phyloP scores from a whole-genome alignment of 2,329 filamentous ascomycete genomes.

The Aspergillus udagawae region DNA sequence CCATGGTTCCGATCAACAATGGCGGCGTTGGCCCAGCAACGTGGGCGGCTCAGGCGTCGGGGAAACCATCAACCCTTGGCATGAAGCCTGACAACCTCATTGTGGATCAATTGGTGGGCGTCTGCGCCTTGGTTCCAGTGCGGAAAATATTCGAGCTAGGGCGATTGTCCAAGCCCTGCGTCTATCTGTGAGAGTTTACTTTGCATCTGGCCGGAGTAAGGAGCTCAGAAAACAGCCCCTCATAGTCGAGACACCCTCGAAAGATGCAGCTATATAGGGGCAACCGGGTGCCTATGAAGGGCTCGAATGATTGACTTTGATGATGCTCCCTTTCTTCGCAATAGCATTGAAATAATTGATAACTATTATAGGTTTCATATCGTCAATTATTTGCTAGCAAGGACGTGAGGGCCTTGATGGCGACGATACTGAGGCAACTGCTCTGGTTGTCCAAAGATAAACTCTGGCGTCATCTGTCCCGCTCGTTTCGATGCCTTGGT shows the following conservation, averaged over 20 bases:
- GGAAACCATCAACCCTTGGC: conserved; percentile 27
- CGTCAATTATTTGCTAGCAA: conserved; percentile 11
- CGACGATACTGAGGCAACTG: neutral
- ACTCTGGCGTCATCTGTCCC: neutral
- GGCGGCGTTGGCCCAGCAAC: conserved; percentile 37
- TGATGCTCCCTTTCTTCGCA: conserved; percentile 16
- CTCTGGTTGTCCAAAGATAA: neutral
- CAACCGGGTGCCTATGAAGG: conserved; percentile 14
- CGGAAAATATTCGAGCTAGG: neutral
- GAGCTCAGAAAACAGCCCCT: neutral
- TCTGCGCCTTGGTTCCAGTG: conserved; percentile 14
- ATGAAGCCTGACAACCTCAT: conserved; percentile 9
- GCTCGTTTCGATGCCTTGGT: neutral
- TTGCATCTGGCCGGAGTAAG: neutral
- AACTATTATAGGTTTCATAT: conserved; percentile 3
- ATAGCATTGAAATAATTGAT: conserved; percentile 17
- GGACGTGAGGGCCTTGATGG: neutral
- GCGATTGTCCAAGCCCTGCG: neutral
- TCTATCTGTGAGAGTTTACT: neutral
- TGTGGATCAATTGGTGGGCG: conserved; percentile 13
- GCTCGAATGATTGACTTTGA: conserved; percentile 17
- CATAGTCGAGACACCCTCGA: neutral
- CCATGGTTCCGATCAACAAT: conserved; percentile 39
- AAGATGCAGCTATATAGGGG: neutral
- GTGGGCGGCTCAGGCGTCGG: conserved; percentile 23